Conservation (phyloP, 1,284 basidiomycete genomes). For the Fistulina hepatica region DNA sequence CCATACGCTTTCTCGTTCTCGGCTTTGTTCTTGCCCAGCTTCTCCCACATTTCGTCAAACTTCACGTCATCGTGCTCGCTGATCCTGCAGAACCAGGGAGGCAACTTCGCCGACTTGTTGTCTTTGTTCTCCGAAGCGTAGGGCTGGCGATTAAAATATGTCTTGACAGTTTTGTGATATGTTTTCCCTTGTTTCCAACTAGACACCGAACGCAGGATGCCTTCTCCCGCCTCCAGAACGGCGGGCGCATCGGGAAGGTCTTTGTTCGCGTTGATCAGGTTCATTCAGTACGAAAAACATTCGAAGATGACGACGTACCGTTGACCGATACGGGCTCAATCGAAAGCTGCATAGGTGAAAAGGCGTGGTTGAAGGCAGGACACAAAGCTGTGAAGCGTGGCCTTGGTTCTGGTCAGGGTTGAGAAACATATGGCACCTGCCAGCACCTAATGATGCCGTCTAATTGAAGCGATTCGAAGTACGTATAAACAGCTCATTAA, state of each 20-base stretch:
- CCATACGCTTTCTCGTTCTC: slow-evolving; percentile 52
- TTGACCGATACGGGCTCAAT: slow-evolving; percentile 33
- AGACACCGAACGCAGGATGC: slow-evolving; percentile 41
- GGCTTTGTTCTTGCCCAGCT: slow-evolving; percentile 53
- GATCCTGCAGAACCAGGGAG: slow-evolving; percentile 59
- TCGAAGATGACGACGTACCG: slow-evolving; percentile 23
- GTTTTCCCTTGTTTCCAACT: slow-evolving; percentile 60
- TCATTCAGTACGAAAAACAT: background rate
- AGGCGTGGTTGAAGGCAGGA: slow-evolving; percentile 12
- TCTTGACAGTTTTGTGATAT: slow-evolving; percentile 46
- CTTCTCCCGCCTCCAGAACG: slow-evolving; percentile 40
- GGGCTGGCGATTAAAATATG: no score
- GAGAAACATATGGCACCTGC: no score
- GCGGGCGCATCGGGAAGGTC: slow-evolving; percentile 51
- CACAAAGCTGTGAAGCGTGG: no score
- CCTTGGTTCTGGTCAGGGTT: no score
- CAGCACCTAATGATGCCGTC: no score
- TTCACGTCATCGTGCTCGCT: slow-evolving; percentile 60
- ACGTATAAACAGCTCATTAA: no score
- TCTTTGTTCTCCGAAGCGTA: no score
- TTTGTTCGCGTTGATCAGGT: slow-evolving; percentile 27
- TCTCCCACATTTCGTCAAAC: slow-evolving; percentile 64
- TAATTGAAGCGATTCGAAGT: no score
- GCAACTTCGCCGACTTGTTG: no score
- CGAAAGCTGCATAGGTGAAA: slow-evolving; percentile 26